Evolutionary conservation across 2,329 filamentous ascomycete genomes (phyloP), one percentile per base, ranked within the genome.

Genomic region (Fusarium tricinctum): DNA sequence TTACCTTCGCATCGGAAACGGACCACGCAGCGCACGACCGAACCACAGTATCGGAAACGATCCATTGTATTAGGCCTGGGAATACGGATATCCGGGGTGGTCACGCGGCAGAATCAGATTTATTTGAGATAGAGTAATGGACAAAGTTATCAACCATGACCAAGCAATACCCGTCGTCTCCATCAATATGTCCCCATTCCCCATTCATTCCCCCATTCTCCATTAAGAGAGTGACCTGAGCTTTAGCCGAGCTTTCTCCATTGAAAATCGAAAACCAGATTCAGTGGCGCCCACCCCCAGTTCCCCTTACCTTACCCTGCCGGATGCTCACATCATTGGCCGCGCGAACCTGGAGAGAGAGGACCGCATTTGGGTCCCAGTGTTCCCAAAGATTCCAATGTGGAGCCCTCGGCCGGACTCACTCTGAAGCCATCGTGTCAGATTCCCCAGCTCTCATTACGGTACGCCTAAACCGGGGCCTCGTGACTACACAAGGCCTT

Each of bases 401-500:
- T 59, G 56, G 61, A 30, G 52, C 32, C 48, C 61, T 64, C 61
- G 61, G 61, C 61, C 61, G 61, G 61, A 64, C 59, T 64, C 62
- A 66, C 43, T 65, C 47, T 65, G 60, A 49, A 65, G 60, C 62
- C 62, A 65, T 65, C 61, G 61, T 66, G 62, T 64, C 61, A 64
- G 61, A 58, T 58, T 63, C 47, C 59, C 56, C 54, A 56, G 32
- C 56, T 51, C 39, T 47, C 28, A 56, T 42, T 50, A 58, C 65
- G 51, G 38, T 50, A 58, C 65, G 51, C 66, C 59, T 30, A 62
- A 66, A 33, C 42, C 28, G 42, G 26, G 28, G 28, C 19, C 66
- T 63, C 66, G 66, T 69, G 66, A 69, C 61, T 22, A 33, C 30
- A 33, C 30, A 33, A 33, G 43, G 42, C 33, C 30, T 32, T 22